Evolutionary conservation across 345 rosid species (phyloP).

Genomic region (Corchorus olitorius): DNA sequence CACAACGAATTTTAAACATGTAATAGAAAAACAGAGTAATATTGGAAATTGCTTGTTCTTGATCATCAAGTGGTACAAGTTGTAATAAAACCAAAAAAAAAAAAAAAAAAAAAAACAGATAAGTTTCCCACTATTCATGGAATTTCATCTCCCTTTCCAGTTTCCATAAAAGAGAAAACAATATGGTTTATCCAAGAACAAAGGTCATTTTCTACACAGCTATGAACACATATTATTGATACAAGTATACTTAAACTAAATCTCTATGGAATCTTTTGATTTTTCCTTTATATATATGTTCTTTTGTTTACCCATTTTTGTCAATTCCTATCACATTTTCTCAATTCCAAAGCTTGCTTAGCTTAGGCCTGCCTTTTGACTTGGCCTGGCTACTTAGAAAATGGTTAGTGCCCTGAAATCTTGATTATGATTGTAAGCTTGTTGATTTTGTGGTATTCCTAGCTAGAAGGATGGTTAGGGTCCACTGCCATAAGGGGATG

Average conservation of each 20-base stretch:
- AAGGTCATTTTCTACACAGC: neutral
- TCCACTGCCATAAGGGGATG: neutral
- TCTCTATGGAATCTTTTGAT: neutral
- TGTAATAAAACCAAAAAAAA: too few species aligned
- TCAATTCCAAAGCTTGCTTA: neutral
- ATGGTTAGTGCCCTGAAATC: slow-evolving; percentile 1
- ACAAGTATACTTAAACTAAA: neutral
- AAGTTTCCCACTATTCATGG: too few species aligned
- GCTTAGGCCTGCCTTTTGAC: neutral
- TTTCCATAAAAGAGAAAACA: too few species aligned
- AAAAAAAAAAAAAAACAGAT: too few species aligned
- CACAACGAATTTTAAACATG: neutral
- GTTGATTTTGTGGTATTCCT: neutral
- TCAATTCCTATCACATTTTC: neutral
- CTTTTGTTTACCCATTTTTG: neutral
- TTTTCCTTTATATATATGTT: neutral
- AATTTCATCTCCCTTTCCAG: too few species aligned
- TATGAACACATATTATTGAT: neutral
- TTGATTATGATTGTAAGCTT: neutral
- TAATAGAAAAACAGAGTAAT: too few species aligned
- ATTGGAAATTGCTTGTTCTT: too few species aligned
- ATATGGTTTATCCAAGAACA: neutral
- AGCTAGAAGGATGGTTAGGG: neutral
- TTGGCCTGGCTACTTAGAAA: neutral
- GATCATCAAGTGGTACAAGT: too few species aligned